phyloP scores from a whole-genome alignment of 2,329 filamentous ascomycete species.

The Dactylellina parvicollis region DNA sequence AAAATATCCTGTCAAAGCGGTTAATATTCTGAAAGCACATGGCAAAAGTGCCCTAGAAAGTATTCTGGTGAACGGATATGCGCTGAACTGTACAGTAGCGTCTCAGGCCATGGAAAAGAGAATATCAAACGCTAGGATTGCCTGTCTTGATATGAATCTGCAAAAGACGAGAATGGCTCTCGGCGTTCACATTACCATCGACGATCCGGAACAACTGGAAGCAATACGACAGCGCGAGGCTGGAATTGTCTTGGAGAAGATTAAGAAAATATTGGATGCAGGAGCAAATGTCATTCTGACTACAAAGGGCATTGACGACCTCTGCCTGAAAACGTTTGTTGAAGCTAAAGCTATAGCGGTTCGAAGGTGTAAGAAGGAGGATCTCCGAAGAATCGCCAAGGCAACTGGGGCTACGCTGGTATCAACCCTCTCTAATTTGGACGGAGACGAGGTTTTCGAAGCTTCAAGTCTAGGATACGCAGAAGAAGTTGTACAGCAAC shows the following conservation, averaged over 20 bases:
- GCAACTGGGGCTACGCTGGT: constrained; percentile 93
- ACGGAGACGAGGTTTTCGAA: constrained; percentile 97
- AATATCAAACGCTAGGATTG: constrained; percentile 94
- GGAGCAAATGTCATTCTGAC: constrained; percentile 96
- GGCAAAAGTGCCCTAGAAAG: constrained; percentile 92
- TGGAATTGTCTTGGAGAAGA: constrained; percentile 89
- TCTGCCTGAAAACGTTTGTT: constrained; percentile 92
- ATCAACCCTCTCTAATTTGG: constrained; percentile 92
- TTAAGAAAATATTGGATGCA: constrained; percentile 97
- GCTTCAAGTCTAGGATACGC: constrained; percentile 86
- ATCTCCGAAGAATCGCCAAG: constrained; percentile 92
- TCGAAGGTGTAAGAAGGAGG: constrained; percentile 97
- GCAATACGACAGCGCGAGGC: constrained; percentile 94
- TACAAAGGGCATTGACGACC: constrained; percentile 97
- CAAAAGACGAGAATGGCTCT: constrained; percentile 99
- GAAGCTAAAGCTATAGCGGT: constrained; percentile 97
- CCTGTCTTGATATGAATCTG: constrained; percentile 95
- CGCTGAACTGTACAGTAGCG: constrained; percentile 97
- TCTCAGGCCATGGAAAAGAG: constrained; percentile 97
- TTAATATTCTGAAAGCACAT: constrained; percentile 98
- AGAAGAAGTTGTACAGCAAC: constrained; percentile 96
- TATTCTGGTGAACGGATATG: constrained; percentile 91
- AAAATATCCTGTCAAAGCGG: constrained; percentile 98
- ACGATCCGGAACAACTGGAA: constrained; percentile 95
- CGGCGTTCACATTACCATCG: constrained; percentile 96